Percentiles rank a stretch among this genome's conserved stretches.
Conservation (phyloP, 2,329 filamentous ascomycete genomes). For the Aspergillus fumigatus region DNA sequence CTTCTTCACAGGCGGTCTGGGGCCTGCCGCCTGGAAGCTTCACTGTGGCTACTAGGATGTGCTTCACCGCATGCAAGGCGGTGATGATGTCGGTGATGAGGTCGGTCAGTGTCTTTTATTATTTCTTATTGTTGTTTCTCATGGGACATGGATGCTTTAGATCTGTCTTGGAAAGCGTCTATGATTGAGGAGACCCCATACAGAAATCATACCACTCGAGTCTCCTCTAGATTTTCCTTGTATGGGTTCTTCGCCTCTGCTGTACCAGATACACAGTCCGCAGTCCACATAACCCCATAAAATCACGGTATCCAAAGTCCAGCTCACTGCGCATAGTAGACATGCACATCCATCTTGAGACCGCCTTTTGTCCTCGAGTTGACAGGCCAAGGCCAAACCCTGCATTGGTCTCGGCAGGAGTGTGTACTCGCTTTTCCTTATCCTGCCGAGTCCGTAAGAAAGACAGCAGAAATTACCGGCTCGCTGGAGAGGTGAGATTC, state of each 20-base stretch:
- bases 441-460: neutral
- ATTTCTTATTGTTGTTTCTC: neutral
- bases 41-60: constrained; percentile 20
- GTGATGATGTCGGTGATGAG: constrained; percentile 30
- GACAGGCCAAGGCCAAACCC: neutral
- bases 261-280: neutral
- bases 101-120: constrained; percentile 13
- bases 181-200: neutral
- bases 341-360: neutral
- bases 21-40: constrained; percentile 10
- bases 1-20: constrained; percentile 32
- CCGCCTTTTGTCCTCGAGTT: neutral
- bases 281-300: neutral
- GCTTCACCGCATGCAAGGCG: constrained; percentile 38
- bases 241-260: neutral
- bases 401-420: neutral
- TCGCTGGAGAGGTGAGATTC: neutral
- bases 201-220: neutral
- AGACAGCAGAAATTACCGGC: neutral
- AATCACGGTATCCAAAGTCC: neutral
- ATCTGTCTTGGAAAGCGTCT: neutral
- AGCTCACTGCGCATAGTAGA: neutral
- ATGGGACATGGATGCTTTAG: neutral
- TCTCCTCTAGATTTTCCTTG: neutral
- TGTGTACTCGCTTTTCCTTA: neutral